Evolutionary conservation across 176 grass and related monocot genomes (phyloP), one percentile per base, ranked within the genome.

Genomic region (Canna indica): DNA sequence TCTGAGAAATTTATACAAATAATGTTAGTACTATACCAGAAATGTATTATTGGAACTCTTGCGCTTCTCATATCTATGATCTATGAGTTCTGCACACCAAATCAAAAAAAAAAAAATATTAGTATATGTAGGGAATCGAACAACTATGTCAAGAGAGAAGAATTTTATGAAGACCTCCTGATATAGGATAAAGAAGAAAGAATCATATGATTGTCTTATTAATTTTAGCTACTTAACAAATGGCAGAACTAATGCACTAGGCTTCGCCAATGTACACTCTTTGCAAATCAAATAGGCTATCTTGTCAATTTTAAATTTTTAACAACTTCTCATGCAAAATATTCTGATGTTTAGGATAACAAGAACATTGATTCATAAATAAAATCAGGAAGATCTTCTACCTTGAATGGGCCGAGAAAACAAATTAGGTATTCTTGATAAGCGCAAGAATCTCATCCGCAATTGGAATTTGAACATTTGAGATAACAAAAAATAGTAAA

Each of bases 1-100:
- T 34, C 58, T 47, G 18, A 5, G 17, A 70, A 3, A 64, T 11
- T 61, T 36, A 76, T 31, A 76, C 44, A 16, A 31, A 15, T 47
- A 33, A 48, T 47, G 9, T 61, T 47, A 15, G 1, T 22, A 70
- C 36, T 30, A 15, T 81, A 81, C 79, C 47, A 13, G 34, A 25
- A 36, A 39, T 70, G 28, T 18, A 66, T 33, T 22, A 7, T 34
- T 34, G 59, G 2, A 28, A 63, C 28, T 34, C 20, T 16, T 63
- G 10, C 26, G 28, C 30, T 7, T 63, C 59, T 63, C 26, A 25
- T 33, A 34, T 63, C 59, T 25, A 12, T 18, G 59, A 33, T 33
- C 30, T 32, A 63, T 16, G 17, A 17, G 12, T 34, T n/a, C 30
- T 63, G 59, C 5, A 63, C 59, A 5, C 1, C 59, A 63, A 63